phyloP scores from a whole-genome alignment of 371 early-diverging fungal species.

The Cokeromyces recurvatus region DNA sequence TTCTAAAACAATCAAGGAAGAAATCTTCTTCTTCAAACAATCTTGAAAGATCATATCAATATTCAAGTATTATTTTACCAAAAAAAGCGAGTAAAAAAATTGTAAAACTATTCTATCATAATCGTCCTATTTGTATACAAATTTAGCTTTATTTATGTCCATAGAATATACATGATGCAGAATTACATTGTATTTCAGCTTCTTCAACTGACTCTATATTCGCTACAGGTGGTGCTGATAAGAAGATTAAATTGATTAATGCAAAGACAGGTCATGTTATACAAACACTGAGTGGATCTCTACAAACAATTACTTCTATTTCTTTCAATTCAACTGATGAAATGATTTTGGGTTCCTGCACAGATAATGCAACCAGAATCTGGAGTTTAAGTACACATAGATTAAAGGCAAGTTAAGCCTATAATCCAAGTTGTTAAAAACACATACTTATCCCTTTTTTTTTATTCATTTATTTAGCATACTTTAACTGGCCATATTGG shows the following conservation, averaged over 20 bases:
- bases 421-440: neutral
- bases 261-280: slow-evolving; percentile 62
- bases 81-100: slow-evolving; percentile 11
- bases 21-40: slow-evolving; percentile 10
- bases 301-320: slow-evolving; percentile 81
- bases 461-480: slow-evolving; percentile 47
- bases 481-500: slow-evolving; percentile 95
- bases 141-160: neutral
- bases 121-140: no score
- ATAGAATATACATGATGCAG: slow-evolving; percentile 66
- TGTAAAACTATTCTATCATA: neutral
- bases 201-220: slow-evolving; percentile 72
- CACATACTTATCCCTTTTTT: neutral
- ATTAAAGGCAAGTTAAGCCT: slow-evolving; percentile 37
- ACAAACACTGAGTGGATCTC: slow-evolving; percentile 76
- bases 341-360: slow-evolving; percentile 78
- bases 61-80: slow-evolving; percentile 11
- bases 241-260: slow-evolving; percentile 80
- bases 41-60: no score
- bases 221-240: slow-evolving; percentile 89
- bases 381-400: slow-evolving; percentile 81
- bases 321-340: slow-evolving; percentile 77
- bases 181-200: slow-evolving; percentile 78
- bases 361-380: slow-evolving; percentile 86
- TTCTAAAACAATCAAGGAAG: slow-evolving; percentile 12